Evolutionary conservation across 129 eudicot species (phyloP), one percentile per base, ranked within the genome.

Genomic region (Ambrosia artemisiifolia): DNA sequence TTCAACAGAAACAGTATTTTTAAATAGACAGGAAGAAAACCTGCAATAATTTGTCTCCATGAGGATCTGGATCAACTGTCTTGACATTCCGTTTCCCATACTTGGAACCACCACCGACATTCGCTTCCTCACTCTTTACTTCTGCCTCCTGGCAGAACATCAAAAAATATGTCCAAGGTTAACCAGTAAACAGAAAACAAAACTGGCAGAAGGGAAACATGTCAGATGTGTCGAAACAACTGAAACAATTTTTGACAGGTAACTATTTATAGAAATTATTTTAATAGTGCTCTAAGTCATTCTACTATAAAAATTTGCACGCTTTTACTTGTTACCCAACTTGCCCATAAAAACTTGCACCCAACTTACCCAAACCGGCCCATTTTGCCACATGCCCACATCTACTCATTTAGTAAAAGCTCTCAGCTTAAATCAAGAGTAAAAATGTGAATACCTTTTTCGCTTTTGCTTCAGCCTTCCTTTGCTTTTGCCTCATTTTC

Each of bases 381-480:
- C 66, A 61, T n/a, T 34, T 14, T 62, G 47, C 47, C 28, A 16
- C 47, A n/a, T 38, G 43, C 43, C 43, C 43, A 38, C 43, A 38
- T 38, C 43, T 9, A 38, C 43, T 38, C 43, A 38, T 62, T 14
- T 34, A 35, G 14, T 36, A 63, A 63, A 63, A 63, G 67, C 33
- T 54, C 14, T 13, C 40, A 48, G 81, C 71, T 73, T 24, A 30
- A 17, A 54, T 47, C 53, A 38, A 5, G 0, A 74, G 28, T 2
- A 65, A 55, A 57, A 3, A 5, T 12, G 28, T 36, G 47, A 20
- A 16, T 83, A 93, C 99, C 82, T 94, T 94, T 80, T 94, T 94
- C 65, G 96, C 96, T 55, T 96, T 83, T 56, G 96, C 96, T 70
- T 88, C 99, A 43, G 99, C 99, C 72, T 94, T 94, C 77, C 91